Base-by-base conservation (phyloP, 2,329 filamentous ascomycete species). In the Trichoderma sp. region DNA sequence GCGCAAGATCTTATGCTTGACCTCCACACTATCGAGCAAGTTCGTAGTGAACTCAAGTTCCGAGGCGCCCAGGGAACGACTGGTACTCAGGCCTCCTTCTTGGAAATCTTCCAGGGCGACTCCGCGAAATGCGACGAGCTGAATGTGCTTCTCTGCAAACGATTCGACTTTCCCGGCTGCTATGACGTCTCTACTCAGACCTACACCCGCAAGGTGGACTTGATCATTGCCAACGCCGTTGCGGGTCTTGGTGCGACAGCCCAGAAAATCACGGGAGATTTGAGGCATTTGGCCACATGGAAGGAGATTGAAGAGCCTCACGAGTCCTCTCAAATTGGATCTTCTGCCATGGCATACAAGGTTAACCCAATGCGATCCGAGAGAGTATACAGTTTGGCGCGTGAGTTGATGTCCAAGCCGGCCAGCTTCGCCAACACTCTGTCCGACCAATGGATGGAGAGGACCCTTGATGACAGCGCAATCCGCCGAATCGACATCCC, bases 241-340 rank as follows among this genome's bases (percentile, higher is more conserved):
- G 88, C 90, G 35, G 94, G 91, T 1, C 91, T 98, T 65, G 95
- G 94, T 35, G 89, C 94, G n/a, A 95, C 94, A 0, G 94, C 91
- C 0, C 81, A 81, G 81, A 90, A 92, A 76, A 96, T 97, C 76
- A 90, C 91, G 45, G 88, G 89, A 66, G 93, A 96, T 80, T 93
- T 97, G 77, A 88, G 94, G 63, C 94, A 81, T 86, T 96, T 60
- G 93, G 93, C 4, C 88, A 90, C 79, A 89, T 91, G 45, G 85
- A 97, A 98, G 87, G 94, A 97, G 83, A 87, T 97, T 72, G 95
- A 97, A 81, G 94, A 95, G 53, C 69, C 75, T 4, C 35, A 67
- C 7, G 75, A 76, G n/a, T 27, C 41, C 3, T 16, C 18, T 6
- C 74, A 75, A 12, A 72, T 75, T 3, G 74, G 74, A 38, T 75